Evolutionary conservation across 257 asterid genomes (phyloP).

Genomic region (Petrea volubilis): DNA sequence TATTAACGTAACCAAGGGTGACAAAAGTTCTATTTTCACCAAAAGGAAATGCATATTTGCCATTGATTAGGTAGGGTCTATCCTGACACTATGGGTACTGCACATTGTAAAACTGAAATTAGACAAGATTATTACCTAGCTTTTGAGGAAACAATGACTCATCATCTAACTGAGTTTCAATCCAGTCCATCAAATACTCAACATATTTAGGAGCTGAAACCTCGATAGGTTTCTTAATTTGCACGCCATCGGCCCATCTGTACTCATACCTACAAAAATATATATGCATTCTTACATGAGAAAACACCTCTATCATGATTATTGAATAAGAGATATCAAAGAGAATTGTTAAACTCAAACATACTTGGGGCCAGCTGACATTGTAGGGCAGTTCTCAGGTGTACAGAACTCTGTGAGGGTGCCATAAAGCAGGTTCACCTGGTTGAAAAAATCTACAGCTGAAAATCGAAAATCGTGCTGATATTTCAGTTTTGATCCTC

Average conservation of each 20-base stretch:
- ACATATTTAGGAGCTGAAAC: conserved; percentile 95
- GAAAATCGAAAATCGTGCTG: conserved; percentile 39
- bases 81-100: too few species aligned
- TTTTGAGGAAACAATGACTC: conserved; percentile 88
- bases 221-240: conserved; percentile 85
- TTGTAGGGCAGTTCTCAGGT: conserved; percentile 89
- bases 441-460: conserved; percentile 99
- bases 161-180: conserved; percentile 81
- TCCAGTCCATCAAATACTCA: conserved; percentile 95
- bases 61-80: not conserved
- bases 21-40: not conserved
- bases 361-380: conserved; percentile 97
- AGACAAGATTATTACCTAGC: conserved; percentile 56
- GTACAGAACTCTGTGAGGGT: conserved; percentile 93
- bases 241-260: conserved; percentile 96
- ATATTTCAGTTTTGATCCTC: conserved; percentile 27
- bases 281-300: not conserved
- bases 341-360: conserved; percentile 27
- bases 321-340: not conserved
- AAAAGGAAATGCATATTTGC: not conserved
- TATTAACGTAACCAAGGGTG: not conserved
- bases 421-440: conserved; percentile 92
- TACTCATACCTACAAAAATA: conserved; percentile 68
- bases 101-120: not conserved
- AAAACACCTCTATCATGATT: not conserved